Conservation (phyloP, 2,329 filamentous ascomycete genomes). For the Monosporascus sp. region DNA sequence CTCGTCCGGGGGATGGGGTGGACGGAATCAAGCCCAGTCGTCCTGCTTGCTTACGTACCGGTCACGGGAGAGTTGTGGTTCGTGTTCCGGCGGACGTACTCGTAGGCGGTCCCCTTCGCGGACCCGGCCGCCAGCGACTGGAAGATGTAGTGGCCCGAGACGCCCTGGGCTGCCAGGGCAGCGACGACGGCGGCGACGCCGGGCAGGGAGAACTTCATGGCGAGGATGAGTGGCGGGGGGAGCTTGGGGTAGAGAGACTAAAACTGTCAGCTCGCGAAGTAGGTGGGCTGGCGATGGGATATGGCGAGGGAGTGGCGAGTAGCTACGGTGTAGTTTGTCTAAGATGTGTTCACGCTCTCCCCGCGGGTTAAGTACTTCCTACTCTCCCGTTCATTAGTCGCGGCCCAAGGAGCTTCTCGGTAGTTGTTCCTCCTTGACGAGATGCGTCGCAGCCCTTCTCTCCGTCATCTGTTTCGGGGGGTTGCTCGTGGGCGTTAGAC, state of each 20-base stretch:
- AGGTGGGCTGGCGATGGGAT: neutral
- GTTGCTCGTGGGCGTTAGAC: neutral
- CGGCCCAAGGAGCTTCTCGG: neutral
- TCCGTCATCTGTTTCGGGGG: neutral
- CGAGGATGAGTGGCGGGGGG: neutral
- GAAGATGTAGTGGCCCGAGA: slow-evolving; percentile 36
- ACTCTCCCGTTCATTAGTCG: too few relatives aligned
- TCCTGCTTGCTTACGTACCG: slow-evolving; percentile 10
- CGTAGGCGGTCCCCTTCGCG: slow-evolving; percentile 26
- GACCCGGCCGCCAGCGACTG: slow-evolving; percentile 29
- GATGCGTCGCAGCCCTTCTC: neutral
- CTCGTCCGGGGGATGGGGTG: neutral
- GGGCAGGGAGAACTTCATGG: slow-evolving; percentile 26
- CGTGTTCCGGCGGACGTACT: slow-evolving; percentile 38
- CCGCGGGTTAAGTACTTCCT: neutral
- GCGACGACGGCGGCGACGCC: slow-evolving; percentile 18
- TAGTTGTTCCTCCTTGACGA: neutral
- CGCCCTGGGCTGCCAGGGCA: slow-evolving; percentile 26
- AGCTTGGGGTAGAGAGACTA: too few relatives aligned
- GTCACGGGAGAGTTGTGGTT: slow-evolving; percentile 44
- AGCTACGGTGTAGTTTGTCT: neutral
- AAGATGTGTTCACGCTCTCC: too few relatives aligned
- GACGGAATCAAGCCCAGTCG: neutral
- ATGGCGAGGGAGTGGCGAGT: neutral
- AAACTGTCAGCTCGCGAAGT: too few relatives aligned